phyloP scores from a whole-genome alignment of 225 moss, liverwort and hornwort genomes.

The Asterella californica region DNA sequence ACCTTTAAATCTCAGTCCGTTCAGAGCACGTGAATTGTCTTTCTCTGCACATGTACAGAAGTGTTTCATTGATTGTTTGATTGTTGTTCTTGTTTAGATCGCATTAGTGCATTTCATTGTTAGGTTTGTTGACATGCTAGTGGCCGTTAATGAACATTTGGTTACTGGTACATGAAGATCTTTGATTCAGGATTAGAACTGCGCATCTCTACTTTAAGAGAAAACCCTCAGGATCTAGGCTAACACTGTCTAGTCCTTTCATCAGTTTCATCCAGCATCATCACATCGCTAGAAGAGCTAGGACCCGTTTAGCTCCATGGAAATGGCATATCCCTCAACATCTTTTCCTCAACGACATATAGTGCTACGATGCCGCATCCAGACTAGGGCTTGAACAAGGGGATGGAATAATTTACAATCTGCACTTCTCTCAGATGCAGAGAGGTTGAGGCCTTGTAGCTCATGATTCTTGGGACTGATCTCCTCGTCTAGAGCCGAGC shows the following conservation, averaged over 20 bases:
- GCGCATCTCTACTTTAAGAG: background rate
- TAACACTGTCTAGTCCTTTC: background rate
- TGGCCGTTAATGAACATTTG: too few species aligned
- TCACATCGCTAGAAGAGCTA: background rate
- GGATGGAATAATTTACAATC: background rate
- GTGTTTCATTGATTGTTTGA: background rate
- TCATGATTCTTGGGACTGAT: background rate
- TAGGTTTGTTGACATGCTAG: too few species aligned
- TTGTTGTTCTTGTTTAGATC: background rate
- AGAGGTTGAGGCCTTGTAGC: constrained; percentile 3
- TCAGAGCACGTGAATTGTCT: background rate
- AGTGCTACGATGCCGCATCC: too few species aligned
- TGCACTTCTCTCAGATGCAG: constrained; percentile 9
- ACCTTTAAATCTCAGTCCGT: background rate
- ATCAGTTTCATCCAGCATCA: background rate
- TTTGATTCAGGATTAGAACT: too few species aligned
- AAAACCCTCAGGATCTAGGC: background rate
- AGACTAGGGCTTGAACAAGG: background rate
- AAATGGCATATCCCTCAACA: background rate
- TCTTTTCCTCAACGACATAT: too few species aligned
- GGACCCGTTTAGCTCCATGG: background rate
- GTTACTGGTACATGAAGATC: too few species aligned
- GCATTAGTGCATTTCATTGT: background rate
- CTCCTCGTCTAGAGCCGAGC: background rate
- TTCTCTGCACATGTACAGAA: background rate